Evolutionary conservation across 2,329 filamentous ascomycete species (phyloP).

Genomic region (Cladosporium sp.): DNA sequence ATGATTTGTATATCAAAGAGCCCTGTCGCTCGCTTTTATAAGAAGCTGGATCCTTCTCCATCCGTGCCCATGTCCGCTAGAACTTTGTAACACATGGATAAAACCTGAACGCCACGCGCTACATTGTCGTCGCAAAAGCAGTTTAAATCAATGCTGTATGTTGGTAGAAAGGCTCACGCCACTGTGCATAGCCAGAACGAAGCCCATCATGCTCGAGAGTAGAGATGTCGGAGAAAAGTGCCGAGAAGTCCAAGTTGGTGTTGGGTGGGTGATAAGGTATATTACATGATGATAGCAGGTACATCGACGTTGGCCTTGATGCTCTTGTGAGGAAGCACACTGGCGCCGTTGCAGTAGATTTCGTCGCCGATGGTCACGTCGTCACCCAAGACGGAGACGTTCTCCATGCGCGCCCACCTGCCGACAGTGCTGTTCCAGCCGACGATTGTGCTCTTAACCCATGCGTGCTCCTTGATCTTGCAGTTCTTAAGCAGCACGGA

Average conservation of each 20-base stretch:
- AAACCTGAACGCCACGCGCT: constrained; percentile 15
- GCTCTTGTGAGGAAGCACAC: constrained; percentile 94
- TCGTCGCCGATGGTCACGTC: constrained; percentile 98
- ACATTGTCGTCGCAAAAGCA: not conserved
- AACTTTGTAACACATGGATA: constrained; percentile 7
- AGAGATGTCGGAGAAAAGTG: constrained; percentile 12
- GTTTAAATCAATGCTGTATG: constrained; percentile 18
- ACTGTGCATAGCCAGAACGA: not conserved
- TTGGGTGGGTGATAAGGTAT: not conserved
- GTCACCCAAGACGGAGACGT: constrained; percentile 95
- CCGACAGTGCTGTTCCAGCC: constrained; percentile 97
- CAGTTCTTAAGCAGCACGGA: constrained; percentile 85
- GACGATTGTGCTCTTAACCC: constrained; percentile 98
- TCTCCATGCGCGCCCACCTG: constrained; percentile 94
- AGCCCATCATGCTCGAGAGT: constrained; percentile 14
- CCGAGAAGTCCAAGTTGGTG: not conserved
- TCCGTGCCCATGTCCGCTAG: constrained; percentile 6
- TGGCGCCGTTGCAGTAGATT: constrained; percentile 92
- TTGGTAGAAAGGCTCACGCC: constrained; percentile 1
- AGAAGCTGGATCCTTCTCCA: not conserved
- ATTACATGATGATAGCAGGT: constrained; percentile 28
- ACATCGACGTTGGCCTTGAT: constrained; percentile 95
- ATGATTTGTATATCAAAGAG: constrained; percentile 18
- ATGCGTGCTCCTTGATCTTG: constrained; percentile 98
- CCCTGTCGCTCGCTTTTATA: constrained; percentile 6